Evolutionary conservation across 176 grass and related monocot genomes (phyloP).

Genomic region (Paspalum vaginatum): DNA sequence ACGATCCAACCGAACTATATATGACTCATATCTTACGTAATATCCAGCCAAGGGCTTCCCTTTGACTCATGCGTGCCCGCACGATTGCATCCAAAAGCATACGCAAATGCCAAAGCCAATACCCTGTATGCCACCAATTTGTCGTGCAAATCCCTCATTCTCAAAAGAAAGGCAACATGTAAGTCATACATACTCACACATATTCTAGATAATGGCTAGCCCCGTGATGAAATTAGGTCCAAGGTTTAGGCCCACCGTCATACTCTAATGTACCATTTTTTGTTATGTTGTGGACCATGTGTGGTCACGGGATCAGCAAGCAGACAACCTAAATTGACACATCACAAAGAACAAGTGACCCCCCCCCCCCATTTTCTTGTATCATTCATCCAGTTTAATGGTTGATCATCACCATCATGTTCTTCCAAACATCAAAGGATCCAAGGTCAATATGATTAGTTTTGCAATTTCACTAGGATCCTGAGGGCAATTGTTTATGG

Average conservation of each 20-base stretch:
- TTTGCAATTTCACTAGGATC: background rate
- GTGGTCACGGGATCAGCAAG: background rate
- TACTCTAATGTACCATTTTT: background rate
- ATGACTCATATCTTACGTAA: background rate
- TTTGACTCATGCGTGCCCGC: background rate
- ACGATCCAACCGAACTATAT: background rate
- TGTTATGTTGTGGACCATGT: background rate
- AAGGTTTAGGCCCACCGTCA: no score
- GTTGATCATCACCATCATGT: background rate
- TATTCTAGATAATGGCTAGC: no score
- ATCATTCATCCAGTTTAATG: no score
- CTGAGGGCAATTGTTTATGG: background rate
- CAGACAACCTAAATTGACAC: background rate
- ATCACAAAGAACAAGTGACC: no score
- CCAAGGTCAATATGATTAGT: background rate
- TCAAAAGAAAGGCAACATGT: no score
- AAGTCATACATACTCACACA: no score
- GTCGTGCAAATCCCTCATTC: no score
- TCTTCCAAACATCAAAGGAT: background rate
- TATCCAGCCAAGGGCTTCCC: background rate
- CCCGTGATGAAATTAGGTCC: no score
- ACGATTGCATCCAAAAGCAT: background rate
- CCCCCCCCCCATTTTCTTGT: no score
- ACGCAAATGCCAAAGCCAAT: background rate
- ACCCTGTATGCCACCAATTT: no score